These are phyloP conservation scores for Sisymbrium altissimum DNA, from an alignment of 345 rosid species.

Conservation along the genomic window DNA sequence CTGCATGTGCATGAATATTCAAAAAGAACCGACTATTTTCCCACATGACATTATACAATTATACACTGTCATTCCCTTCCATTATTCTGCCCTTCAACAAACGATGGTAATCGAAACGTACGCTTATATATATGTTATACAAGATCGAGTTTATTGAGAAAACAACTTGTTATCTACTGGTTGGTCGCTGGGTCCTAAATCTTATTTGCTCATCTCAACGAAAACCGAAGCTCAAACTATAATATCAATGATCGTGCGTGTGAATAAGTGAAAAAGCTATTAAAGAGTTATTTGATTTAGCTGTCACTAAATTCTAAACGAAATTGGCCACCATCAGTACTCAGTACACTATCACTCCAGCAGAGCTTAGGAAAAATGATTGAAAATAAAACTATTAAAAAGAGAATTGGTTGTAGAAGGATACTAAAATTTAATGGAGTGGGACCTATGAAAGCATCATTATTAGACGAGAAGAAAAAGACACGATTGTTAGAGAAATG, in stretches of 20 bases:
- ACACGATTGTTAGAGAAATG: constrained; percentile 26
- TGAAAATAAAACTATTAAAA: not conserved
- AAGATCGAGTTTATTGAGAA: not conserved
- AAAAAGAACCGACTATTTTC: not conserved
- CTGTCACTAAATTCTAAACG: not conserved
- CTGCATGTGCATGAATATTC: constrained; percentile 27
- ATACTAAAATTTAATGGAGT: constrained; percentile 23
- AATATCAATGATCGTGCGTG: not conserved
- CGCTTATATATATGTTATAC: not conserved
- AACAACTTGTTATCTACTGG: not conserved
- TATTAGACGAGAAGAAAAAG: constrained; percentile 33
- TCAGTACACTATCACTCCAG: constrained; percentile 25
- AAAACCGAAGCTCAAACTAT: not conserved
- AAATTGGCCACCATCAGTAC: constrained; percentile 26
- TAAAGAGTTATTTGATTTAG: not conserved
- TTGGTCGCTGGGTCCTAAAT: not conserved
- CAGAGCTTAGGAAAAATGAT: constrained; percentile 6
- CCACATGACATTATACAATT: not conserved
- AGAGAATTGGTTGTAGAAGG: constrained; percentile 4
- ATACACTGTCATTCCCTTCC: not conserved
- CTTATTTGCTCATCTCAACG: not conserved
- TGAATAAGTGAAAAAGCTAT: constrained; percentile 5
- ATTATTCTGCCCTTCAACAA: not conserved
- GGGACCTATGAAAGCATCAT: constrained; percentile 36
- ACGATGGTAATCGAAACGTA: not conserved